A percentile compares a stretch with the other conserved stretches of the same genome.
Evolutionary conservation across 2,329 filamentous ascomycete genomes (phyloP).

Genomic region (Raffaelea albimanens): DNA sequence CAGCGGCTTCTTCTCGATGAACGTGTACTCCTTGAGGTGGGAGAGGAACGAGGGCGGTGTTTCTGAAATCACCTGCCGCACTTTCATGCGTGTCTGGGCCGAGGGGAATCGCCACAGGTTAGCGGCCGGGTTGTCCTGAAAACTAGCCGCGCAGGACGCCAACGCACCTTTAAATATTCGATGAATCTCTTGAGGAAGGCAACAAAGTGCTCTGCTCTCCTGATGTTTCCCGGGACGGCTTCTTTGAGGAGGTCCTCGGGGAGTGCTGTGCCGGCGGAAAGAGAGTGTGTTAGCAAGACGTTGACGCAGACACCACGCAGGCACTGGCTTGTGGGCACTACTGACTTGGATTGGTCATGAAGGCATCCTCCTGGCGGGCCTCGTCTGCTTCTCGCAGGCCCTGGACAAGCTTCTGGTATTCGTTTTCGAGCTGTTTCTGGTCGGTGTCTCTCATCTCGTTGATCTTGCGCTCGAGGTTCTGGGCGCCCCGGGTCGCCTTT

Average conservation of each 20-base stretch:
- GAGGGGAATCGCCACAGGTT: no score
- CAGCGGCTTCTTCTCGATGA: constrained; percentile 92
- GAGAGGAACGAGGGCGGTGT: constrained; percentile 89
- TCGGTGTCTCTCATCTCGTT: constrained; percentile 93
- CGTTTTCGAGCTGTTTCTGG: constrained; percentile 84
- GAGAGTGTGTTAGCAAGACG: background rate
- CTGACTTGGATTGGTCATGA: constrained; percentile 78
- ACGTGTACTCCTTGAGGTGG: constrained; percentile 90
- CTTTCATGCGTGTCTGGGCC: constrained; percentile 92
- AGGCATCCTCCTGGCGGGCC: constrained; percentile 83
- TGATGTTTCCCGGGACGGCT: constrained; percentile 91
- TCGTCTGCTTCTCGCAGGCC: constrained; percentile 83
- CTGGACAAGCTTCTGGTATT: constrained; percentile 92
- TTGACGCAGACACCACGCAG: background rate
- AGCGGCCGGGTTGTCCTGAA: no score
- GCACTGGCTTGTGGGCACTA: background rate
- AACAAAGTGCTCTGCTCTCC: constrained; percentile 91
- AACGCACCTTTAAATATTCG: constrained; percentile 72
- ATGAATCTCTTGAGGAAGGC: constrained; percentile 94
- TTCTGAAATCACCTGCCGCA: constrained; percentile 93
- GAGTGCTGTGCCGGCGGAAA: constrained; percentile 43
- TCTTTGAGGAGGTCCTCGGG: constrained; percentile 93
- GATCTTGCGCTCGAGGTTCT: constrained; percentile 85
- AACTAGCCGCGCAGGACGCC: no score
- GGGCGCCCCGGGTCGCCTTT: constrained; percentile 81